Evolutionary conservation across 2,329 filamentous ascomycete species (phyloP), one percentile per base, ranked within the genome.

Genomic region (Aureobasidium sp.): DNA sequence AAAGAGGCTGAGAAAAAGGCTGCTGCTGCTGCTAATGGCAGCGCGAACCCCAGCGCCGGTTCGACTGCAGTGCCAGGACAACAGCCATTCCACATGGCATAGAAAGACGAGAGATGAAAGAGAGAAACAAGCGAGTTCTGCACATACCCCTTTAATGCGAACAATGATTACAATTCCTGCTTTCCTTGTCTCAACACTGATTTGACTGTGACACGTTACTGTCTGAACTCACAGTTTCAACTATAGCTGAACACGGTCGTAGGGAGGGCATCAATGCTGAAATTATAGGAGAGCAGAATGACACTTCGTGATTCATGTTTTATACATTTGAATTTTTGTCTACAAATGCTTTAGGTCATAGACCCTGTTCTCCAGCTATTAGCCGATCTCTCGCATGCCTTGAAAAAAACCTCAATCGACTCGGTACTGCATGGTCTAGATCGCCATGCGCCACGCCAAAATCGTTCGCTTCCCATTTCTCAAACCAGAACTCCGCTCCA

Each of bases 1-100:
- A 60, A 55, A 43, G 60, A 62, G 13, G 59, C 50, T 4, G 59
- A 62, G 41, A 62, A 43, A 41, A 47, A 48, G 36, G 60, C 60
- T 27, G 46, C 46, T 10, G 37, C 39, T 17, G 37, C 39, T 17
- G 55, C 55, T 5, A 56, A 15, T 44, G 52, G 52, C 13, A 44
- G 15, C 5, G 51, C 37, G 8, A n/a, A 41, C 5, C 36, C 51
- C 1, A 55, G 24, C 41, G 37, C 27, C 20, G 47, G 47, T 34
- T 9, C 47, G 1, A 10, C 51, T 12, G 13, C 36, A 43, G 17
- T 50, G 29, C 47, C 47, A 34, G 48, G 48, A 37, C 48, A 37
- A 24, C 48, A 52, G 48, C 48, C 48, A 17, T 37, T 52, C 10
- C 48, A 52, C 34, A 52, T 37, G 48, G 20, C 27, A 5, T 37